These are phyloP conservation scores for Coprinellus micaceus DNA, from an alignment of 768 basidiomycete genomes.

Conservation along the genomic window DNA sequence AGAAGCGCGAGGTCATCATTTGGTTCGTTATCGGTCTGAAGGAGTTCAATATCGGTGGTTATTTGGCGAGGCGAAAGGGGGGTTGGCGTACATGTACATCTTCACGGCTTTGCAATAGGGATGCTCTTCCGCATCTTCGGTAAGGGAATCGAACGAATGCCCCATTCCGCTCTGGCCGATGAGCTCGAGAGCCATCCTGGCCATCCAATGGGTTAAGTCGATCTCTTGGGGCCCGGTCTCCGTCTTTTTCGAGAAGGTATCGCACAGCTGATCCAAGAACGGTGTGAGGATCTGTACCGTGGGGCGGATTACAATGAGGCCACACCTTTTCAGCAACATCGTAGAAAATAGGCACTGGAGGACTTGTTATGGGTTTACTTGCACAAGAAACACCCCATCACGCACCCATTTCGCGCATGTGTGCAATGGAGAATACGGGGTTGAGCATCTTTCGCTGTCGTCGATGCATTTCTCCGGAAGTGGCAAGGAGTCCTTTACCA, in stretches of 20 bases:
- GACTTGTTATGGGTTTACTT: neutral
- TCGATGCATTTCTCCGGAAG: slow-evolving; percentile 37
- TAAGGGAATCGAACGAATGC: slow-evolving; percentile 29
- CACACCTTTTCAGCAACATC: slow-evolving; percentile 21
- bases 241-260: slow-evolving; percentile 21
- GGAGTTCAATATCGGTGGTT: slow-evolving; percentile 9
- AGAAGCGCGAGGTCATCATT: slow-evolving; percentile 3
- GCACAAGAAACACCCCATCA: neutral
- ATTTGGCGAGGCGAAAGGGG: neutral
- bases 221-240: slow-evolving; percentile 25
- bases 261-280: slow-evolving; percentile 21
- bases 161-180: slow-evolving; percentile 30
- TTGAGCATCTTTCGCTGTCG: slow-evolving; percentile 43
- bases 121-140: slow-evolving; percentile 21
- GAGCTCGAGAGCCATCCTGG: slow-evolving; percentile 27
- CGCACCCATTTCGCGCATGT: slow-evolving; percentile 35
- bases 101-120: slow-evolving; percentile 27
- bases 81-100: slow-evolving; percentile 22
- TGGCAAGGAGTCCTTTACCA: slow-evolving; percentile 20
- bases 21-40: neutral
- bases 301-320: too few species aligned
- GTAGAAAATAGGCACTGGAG: slow-evolving; percentile 27
- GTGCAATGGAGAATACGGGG: slow-evolving; percentile 39
- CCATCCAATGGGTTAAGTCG: slow-evolving; percentile 23
- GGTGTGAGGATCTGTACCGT: neutral